A percentile compares a stretch with the other conserved stretches of the same genome.
phyloP scores from a whole-genome alignment of 139 green algal species.

The Coccomyxa sp. region DNA sequence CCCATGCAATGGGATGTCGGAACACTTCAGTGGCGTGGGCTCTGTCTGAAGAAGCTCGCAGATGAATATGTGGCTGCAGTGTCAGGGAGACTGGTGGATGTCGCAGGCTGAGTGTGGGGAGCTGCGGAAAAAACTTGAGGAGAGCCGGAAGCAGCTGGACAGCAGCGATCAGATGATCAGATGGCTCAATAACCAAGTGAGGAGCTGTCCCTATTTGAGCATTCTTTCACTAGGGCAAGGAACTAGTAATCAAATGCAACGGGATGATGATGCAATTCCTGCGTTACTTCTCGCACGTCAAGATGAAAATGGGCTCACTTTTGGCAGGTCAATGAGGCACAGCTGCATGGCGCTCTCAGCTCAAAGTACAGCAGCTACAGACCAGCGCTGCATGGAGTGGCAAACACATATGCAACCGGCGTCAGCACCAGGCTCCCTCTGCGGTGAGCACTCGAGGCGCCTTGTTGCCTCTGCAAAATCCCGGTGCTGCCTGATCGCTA shows the following conservation, averaged over 20 bases:
- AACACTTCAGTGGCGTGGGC: neutral
- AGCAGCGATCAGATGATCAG: slow-evolving; percentile 92
- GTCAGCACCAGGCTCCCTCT: too few relatives aligned
- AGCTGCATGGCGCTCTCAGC: too few relatives aligned
- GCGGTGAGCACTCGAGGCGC: too few relatives aligned
- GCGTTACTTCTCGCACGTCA: neutral
- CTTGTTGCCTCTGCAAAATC: too few relatives aligned
- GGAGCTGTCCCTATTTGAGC: neutral
- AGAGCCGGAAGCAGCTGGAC: slow-evolving; percentile 70
- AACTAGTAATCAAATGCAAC: too few relatives aligned
- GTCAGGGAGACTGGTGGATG: too few relatives aligned
- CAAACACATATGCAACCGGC: too few relatives aligned
- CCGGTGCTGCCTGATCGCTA: too few relatives aligned
- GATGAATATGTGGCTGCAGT: neutral
- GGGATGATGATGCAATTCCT: too few relatives aligned
- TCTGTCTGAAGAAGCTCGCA: neutral
- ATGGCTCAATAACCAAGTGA: slow-evolving; percentile 89
- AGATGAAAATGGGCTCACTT: neutral
- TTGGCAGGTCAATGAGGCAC: neutral
- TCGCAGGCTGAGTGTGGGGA: slow-evolving; percentile 41
- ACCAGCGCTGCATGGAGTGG: too few relatives aligned
- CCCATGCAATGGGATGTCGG: neutral
- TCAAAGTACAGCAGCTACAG: neutral
- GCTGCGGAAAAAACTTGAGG: slow-evolving; percentile 70
- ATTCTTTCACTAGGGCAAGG: neutral